Evolutionary conservation across 768 basidiomycete genomes (phyloP).

Genomic region (Termitomyces sp.): DNA sequence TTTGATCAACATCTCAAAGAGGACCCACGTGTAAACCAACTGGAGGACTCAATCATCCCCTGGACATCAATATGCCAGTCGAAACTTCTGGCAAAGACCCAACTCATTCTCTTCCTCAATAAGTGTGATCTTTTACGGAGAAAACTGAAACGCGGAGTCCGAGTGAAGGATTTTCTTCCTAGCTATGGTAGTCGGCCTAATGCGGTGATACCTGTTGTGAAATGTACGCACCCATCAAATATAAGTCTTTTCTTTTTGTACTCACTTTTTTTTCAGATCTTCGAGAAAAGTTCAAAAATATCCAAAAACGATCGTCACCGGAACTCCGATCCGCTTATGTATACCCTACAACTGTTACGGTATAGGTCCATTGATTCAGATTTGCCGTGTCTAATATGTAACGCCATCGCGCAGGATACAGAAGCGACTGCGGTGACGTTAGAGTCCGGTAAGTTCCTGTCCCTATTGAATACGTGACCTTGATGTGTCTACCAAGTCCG

Average conservation of each 20-base stretch:
- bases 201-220: conserved; percentile 56
- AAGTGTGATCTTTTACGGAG: conserved; percentile 67
- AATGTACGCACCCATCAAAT: conserved; percentile 46
- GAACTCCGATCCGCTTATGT: conserved; percentile 56
- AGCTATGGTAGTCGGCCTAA: conserved; percentile 71
- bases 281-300: conserved; percentile 66
- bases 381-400: background rate
- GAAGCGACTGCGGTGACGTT: conserved; percentile 58
- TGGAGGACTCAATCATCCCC: conserved; percentile 70
- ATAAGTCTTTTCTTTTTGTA: background rate
- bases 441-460: conserved; percentile 41
- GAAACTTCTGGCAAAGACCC: conserved; percentile 56
- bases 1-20: conserved; percentile 76
- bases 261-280: conserved; percentile 45
- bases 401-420: conserved; percentile 45
- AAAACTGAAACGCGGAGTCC: conserved; percentile 59
- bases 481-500: conserved; percentile 40
- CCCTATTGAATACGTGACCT: background rate
- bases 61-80: conserved; percentile 72
- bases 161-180: conserved; percentile 55
- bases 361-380: conserved; percentile 20
- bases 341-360: conserved; percentile 68
- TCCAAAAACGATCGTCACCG: conserved; percentile 55
- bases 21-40: conserved; percentile 65
- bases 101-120: conserved; percentile 64